A percentile compares a stretch with the other conserved stretches of the same genome.
Evolutionary conservation across 192 early-diverging fungal genomes (phyloP).

Genomic region (Anaeromyces robustus): DNA sequence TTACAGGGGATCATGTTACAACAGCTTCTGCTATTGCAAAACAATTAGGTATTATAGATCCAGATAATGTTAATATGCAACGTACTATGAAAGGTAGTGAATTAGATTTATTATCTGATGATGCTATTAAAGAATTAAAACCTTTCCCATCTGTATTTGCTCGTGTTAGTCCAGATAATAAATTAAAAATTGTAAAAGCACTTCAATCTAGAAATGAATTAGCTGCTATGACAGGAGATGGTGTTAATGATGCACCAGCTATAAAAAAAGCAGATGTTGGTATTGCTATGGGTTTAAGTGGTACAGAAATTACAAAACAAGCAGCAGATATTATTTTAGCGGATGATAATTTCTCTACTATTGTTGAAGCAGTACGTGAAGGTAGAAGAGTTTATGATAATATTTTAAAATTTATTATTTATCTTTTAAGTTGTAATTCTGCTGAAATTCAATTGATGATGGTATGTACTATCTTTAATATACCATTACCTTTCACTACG

Average conservation of each 20-base stretch:
- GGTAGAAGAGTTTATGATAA: conserved; percentile 94
- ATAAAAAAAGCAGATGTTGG: conserved; percentile 93
- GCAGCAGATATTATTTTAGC: conserved; percentile 91
- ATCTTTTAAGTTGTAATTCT: conserved; percentile 83
- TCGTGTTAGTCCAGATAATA: conserved; percentile 89
- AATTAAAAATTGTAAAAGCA: conserved; percentile 85
- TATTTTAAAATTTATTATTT: conserved; percentile 93
- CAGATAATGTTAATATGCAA: conserved; percentile 7
- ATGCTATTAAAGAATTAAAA: conserved; percentile 55
- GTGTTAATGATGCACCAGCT: conserved; percentile 90
- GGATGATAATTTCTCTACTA: conserved; percentile 92
- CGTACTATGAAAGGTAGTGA: conserved; percentile 79
- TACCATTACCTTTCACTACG: conserved; percentile 74
- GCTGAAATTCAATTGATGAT: conserved; percentile 82
- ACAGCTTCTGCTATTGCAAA: conserved; percentile 87
- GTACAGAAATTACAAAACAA: conserved; percentile 96
- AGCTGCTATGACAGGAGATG: conserved; percentile 93
- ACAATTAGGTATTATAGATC: conserved; percentile 71
- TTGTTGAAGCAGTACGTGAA: conserved; percentile 83
- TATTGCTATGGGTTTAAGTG: conserved; percentile 90
- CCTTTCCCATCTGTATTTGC: conserved; percentile 96
- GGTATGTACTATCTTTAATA: conserved; percentile 39
- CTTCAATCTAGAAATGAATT: conserved; percentile 46
- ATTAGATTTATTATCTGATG: conserved; percentile 79
- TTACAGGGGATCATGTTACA: conserved; percentile 89